Evolutionary conservation across 2,329 filamentous ascomycete genomes (phyloP).

Genomic region (Podosphaera fusca): DNA sequence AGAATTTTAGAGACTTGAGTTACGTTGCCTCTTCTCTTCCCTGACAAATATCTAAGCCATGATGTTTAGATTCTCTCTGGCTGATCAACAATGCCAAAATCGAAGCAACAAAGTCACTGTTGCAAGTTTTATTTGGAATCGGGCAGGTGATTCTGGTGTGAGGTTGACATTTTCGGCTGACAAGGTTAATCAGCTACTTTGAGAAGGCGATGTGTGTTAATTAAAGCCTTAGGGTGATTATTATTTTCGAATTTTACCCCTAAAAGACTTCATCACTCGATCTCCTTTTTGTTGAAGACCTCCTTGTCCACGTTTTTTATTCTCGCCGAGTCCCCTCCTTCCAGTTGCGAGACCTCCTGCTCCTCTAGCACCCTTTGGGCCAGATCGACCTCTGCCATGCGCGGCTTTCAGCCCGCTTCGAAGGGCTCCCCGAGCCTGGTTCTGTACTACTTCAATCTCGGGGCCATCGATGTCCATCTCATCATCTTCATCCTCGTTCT

Average conservation of each 20-base stretch:
- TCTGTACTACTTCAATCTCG: slow-evolving; percentile 28
- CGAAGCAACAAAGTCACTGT: no score
- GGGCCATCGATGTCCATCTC: slow-evolving; percentile 23
- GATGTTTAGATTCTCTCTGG: no score
- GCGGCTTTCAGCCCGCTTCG: slow-evolving; percentile 15
- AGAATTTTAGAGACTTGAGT: no score
- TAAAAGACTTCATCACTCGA: slow-evolving; percentile 15
- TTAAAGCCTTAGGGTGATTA: not conserved
- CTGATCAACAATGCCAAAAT: no score
- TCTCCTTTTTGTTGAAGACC: slow-evolving; percentile 6
- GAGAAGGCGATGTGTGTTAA: no score
- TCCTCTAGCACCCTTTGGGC: slow-evolving; percentile 19
- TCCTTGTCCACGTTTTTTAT: slow-evolving; percentile 11
- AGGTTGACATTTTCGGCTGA: no score
- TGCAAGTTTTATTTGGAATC: no score
- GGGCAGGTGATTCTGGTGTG: no score
- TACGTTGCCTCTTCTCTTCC: no score
- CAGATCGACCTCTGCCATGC: slow-evolving; percentile 13
- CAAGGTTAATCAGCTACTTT: no score
- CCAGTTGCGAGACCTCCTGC: slow-evolving; percentile 24
- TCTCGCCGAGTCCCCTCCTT: slow-evolving; percentile 25
- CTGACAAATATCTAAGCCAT: no score
- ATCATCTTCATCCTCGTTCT: slow-evolving; percentile 27
- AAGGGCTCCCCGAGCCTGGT: slow-evolving; percentile 17
- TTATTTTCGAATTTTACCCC: slow-evolving; percentile 10